Percentiles rank a stretch among this genome's conserved stretches.
These are phyloP conservation scores for Trametes elegans DNA, from an alignment of 768 basidiomycete genomes.

Conservation along the genomic window DNA sequence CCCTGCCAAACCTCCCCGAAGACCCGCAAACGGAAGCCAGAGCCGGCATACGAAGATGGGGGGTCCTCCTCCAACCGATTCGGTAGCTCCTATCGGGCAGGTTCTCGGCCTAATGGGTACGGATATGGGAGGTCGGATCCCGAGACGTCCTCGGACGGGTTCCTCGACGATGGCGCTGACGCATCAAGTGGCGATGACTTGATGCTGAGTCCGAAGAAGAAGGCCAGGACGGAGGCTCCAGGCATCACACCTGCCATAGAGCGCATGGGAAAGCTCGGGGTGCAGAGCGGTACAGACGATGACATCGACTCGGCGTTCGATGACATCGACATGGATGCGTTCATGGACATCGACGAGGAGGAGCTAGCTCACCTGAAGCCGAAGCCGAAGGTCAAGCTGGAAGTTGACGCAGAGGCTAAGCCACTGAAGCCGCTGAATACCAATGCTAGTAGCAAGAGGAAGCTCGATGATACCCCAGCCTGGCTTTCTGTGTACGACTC, in stretches of 20 bases:
- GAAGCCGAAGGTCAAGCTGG: constrained; percentile 32
- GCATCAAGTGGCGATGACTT: constrained; percentile 57
- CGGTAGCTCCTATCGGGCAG: not conserved
- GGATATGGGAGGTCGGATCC: constrained; percentile 18
- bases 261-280: constrained; percentile 56
- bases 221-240: constrained; percentile 43
- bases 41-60: constrained; percentile 34
- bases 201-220: constrained; percentile 71
- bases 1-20: constrained; percentile 37
- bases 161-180: constrained; percentile 27
- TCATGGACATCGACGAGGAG: constrained; percentile 59
- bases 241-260: constrained; percentile 55
- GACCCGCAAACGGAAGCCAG: constrained; percentile 69
- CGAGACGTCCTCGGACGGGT: constrained; percentile 32
- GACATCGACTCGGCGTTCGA: constrained; percentile 42
- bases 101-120: not conserved
- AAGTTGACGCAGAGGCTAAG: constrained; percentile 20
- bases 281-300: constrained; percentile 37
- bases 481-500: constrained; percentile 81
- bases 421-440: constrained; percentile 25
- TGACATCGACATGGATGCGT: constrained; percentile 57
- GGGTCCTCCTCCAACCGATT: constrained; percentile 26
- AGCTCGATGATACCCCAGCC: constrained; percentile 46
- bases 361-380: constrained; percentile 33
- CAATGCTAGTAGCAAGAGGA: constrained; percentile 40